Evolutionary conservation across 2,329 filamentous ascomycete genomes (phyloP), one percentile per base, ranked within the genome.

Genomic region (Colletotrichum sp.): DNA sequence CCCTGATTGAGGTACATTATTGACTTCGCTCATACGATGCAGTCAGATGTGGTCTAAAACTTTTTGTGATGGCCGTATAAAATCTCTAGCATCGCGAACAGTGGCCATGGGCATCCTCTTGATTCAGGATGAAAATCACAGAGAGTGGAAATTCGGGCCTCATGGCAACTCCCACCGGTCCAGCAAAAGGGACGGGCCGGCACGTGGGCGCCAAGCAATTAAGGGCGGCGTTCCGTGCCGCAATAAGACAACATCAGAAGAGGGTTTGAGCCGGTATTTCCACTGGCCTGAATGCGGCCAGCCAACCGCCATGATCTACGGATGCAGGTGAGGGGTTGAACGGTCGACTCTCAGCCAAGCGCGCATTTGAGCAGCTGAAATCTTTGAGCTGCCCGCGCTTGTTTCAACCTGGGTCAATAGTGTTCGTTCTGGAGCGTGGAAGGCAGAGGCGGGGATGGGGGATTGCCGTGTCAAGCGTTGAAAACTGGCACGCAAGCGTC

Each of bases 21-120:
- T 13, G 10, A 13, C 32, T 34, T 10, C 32, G 10, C 32, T 34
- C 10, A 13, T 9, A 30, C 32, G 32, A 34, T 6, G 2, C 3
- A 34, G 3, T 12, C 1, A 13, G 10, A 34, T 10, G 32, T 13
- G 5, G 10, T 12, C 32, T 34, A 3, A 22, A 22, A 22, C 22
- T 3, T 22, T 22, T 22, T 22, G 39, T 2, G 5, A 7, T 43
- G 18, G 3, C 34, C 13, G 6, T 7, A 36, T 15, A 6, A 6
- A 6, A 36, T 36, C 18, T 10, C 1, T 0, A 48, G 5, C 39
- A 48, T 48, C 18, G 43, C 5, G 2, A 48, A 22, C 12, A 13
- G 0, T 48, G 10, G 43, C 9, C 2, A 0, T 48, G 2, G n/a
- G 43, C n/a, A 3, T 4, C 2, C n/a, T 48, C 6, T 0, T 48